phyloP scores from a whole-genome alignment of 106 monocot genomes.

The Narthecium ossifragum region DNA sequence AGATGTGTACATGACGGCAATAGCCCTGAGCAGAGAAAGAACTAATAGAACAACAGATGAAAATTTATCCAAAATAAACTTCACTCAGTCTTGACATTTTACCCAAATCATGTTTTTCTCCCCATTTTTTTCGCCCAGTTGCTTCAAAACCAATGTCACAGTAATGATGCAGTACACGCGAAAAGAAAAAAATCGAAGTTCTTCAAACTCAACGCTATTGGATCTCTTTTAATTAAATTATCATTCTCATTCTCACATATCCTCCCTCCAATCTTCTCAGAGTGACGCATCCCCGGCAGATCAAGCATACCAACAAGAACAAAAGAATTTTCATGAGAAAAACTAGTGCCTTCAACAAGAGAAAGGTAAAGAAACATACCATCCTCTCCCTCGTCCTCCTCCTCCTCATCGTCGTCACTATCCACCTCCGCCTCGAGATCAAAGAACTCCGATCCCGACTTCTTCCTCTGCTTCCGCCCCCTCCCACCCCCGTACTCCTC shows the following conservation, averaged over 20 bases:
- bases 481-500: conserved; percentile 41
- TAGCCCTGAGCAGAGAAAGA: too few relatives aligned
- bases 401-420: conserved; percentile 71
- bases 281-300: not conserved
- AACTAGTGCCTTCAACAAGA: not conserved
- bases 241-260: not conserved
- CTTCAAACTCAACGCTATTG: too few relatives aligned
- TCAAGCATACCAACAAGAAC: not conserved
- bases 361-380: conserved; percentile 24
- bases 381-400: conserved; percentile 87
- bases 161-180: too few relatives aligned
- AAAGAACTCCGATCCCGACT: conserved; percentile 53
- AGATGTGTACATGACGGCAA: too few relatives aligned
- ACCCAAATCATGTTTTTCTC: too few relatives aligned
- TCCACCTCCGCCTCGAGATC: conserved; percentile 76
- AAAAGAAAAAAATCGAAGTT: too few relatives aligned
- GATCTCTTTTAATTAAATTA: too few relatives aligned
- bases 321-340: not conserved
- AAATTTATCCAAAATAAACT: too few relatives aligned
- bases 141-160: too few relatives aligned
- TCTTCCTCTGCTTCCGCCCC: conserved; percentile 35
- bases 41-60: too few relatives aligned
- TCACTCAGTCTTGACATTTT: too few relatives aligned
- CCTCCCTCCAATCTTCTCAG: not conserved
- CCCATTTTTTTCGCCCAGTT: too few relatives aligned